Evolutionary conservation across 805 yeast genomes (phyloP).

Genomic region (Starmerella stellata): DNA sequence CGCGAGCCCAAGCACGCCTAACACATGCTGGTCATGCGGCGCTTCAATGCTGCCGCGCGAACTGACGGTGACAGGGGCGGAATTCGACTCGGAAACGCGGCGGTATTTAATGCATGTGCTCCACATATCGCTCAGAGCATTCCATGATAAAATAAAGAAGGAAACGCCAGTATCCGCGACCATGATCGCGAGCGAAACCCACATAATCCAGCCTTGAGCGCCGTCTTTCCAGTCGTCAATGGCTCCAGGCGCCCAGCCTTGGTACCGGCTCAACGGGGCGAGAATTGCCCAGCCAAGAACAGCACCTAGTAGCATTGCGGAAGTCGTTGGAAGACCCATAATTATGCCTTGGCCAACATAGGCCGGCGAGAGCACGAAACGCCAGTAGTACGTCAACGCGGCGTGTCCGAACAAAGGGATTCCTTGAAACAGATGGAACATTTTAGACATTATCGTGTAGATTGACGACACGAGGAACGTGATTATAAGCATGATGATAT

Average conservation of each 20-base stretch:
- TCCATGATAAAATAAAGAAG: slow-evolving; percentile 26
- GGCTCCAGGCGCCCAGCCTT: slow-evolving; percentile 78
- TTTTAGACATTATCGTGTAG: slow-evolving; percentile 56
- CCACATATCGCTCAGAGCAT: slow-evolving; percentile 1
- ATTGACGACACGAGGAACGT: slow-evolving; percentile 55
- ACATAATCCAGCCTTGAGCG: slow-evolving; percentile 92
- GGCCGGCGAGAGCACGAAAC: slow-evolving; percentile 91
- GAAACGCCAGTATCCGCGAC: slow-evolving; percentile 77
- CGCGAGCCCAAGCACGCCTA: slow-evolving; percentile 35
- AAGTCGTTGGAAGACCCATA: slow-evolving; percentile 85
- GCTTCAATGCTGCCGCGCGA: slow-evolving; percentile 2
- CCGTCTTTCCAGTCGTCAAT: slow-evolving; percentile 87
- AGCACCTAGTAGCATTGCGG: slow-evolving; percentile 81
- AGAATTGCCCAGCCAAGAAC: slow-evolving; percentile 79
- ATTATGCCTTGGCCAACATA: slow-evolving; percentile 94
- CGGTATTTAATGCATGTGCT: background rate
- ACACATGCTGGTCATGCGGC: slow-evolving; percentile 6
- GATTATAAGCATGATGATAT: slow-evolving; percentile 37
- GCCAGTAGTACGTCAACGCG: slow-evolving; percentile 60
- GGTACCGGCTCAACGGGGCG: slow-evolving; percentile 56
- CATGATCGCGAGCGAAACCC: slow-evolving; percentile 89
- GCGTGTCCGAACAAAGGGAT: slow-evolving; percentile 60
- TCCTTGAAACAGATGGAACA: slow-evolving; percentile 32
- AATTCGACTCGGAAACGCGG: background rate
- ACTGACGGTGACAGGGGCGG: background rate